Evolutionary conservation across 768 basidiomycete species (phyloP).

Genomic region (Suillus bovinus): DNA sequence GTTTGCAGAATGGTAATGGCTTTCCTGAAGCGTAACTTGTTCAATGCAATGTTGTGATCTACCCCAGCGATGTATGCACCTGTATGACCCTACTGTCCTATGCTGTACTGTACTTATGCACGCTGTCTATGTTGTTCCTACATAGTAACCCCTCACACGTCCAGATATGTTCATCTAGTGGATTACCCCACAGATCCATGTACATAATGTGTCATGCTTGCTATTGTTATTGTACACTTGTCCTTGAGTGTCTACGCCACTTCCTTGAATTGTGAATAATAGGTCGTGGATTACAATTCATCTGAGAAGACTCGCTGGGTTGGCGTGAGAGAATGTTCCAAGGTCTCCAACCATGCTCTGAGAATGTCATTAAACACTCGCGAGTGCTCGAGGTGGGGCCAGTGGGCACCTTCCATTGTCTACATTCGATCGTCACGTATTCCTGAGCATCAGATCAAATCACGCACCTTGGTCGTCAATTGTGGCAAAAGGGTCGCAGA

Average conservation of each 20-base stretch:
- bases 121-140: not conserved
- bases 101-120: constrained; percentile 5
- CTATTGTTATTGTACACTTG: not conserved
- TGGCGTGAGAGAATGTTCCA: not conserved
- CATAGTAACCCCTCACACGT: no score
- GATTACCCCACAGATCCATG: not conserved
- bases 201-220: constrained; percentile 3
- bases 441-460: constrained; percentile 32
- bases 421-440: constrained; percentile 33
- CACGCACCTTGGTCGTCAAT: constrained; percentile 34
- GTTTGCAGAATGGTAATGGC: constrained; percentile 27
- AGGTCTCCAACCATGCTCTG: constrained; percentile 48
- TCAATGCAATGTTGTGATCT: not conserved
- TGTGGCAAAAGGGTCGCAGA: constrained; percentile 35
- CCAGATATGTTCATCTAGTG: constrained; percentile 2
- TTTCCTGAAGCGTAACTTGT: not conserved
- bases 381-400: constrained; percentile 67
- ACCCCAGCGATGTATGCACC: not conserved
- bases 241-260: not conserved
- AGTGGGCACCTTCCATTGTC: constrained; percentile 59
- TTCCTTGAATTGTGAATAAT: not conserved
- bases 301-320: not conserved
- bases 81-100: constrained; percentile 1
- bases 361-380: constrained; percentile 50
- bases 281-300: not conserved